Percentiles rank a stretch among this genome's conserved stretches.
Conservation (phyloP, 2,329 filamentous ascomycete genomes). For the Beauveria asiatica region DNA sequence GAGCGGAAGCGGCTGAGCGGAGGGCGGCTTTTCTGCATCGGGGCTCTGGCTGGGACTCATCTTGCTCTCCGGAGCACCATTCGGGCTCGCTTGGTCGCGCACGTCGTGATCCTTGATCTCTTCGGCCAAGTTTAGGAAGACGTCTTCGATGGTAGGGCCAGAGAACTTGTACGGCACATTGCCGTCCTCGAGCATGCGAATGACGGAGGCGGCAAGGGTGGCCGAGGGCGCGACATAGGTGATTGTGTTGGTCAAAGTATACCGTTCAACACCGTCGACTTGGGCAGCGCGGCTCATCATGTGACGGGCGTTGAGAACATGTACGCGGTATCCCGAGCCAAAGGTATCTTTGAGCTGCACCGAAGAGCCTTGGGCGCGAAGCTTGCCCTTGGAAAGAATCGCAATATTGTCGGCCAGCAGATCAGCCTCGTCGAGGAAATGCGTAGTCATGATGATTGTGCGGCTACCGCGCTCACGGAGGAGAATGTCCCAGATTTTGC, state of each 20-base stretch:
- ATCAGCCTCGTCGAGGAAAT: slow-evolving; percentile 71
- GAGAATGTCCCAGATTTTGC: slow-evolving; percentile 46
- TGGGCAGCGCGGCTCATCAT: slow-evolving; percentile 34
- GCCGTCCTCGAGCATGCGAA: slow-evolving; percentile 54
- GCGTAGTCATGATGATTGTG: slow-evolving; percentile 64
- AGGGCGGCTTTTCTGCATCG: not conserved
- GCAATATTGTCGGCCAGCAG: slow-evolving; percentile 62
- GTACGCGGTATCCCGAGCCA: slow-evolving; percentile 35
- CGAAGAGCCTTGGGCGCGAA: slow-evolving; percentile 60
- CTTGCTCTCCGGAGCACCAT: not conserved
- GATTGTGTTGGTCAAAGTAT: slow-evolving; percentile 55
- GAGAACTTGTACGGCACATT: slow-evolving; percentile 59
- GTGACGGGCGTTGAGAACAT: slow-evolving; percentile 18
- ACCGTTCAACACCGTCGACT: slow-evolving; percentile 44
- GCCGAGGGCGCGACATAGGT: slow-evolving; percentile 63
- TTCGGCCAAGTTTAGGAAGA: slow-evolving; percentile 58
- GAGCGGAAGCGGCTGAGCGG: slow-evolving; percentile 23
- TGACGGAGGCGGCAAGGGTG: slow-evolving; percentile 57
- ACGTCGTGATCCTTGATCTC: slow-evolving; percentile 25
- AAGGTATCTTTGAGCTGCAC: slow-evolving; percentile 59
- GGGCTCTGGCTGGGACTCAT: not conserved
- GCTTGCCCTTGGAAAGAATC: slow-evolving; percentile 57
- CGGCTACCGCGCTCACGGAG: slow-evolving; percentile 56
- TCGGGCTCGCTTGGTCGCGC: not conserved
- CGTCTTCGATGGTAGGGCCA: slow-evolving; percentile 64